phyloP scores from a whole-genome alignment of 192 early-diverging fungal species.

The Gonapodya sp. region DNA sequence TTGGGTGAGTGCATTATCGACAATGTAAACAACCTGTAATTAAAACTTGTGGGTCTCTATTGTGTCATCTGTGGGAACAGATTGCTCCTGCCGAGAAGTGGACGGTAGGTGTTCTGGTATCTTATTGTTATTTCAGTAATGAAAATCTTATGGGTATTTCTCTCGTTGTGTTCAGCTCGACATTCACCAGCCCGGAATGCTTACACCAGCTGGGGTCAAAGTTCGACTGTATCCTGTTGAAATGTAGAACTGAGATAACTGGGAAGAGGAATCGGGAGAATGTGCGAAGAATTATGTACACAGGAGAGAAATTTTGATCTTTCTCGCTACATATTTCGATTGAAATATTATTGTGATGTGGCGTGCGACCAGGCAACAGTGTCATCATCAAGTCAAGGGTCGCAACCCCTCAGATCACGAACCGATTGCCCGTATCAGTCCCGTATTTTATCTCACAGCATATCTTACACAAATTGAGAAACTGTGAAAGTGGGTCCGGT shows the following conservation, averaged over 20 bases:
- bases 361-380: too few species aligned
- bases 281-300: neutral
- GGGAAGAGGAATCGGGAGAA: neutral
- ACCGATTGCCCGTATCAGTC: too few species aligned
- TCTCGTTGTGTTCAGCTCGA: neutral
- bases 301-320: neutral
- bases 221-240: neutral
- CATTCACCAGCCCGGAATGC: slow-evolving; percentile 7
- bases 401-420: too few species aligned
- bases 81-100: neutral
- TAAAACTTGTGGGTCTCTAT: neutral
- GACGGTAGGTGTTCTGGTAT: neutral
- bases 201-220: neutral
- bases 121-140: too few species aligned
- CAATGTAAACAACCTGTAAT: too few species aligned
- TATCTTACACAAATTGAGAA: too few species aligned
- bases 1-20: neutral
- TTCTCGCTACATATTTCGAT: neutral
- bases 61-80: neutral
- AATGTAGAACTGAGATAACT: too few species aligned
- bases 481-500: too few species aligned
- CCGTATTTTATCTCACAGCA: too few species aligned
- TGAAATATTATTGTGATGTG: too few species aligned
- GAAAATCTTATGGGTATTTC: too few species aligned
- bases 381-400: too few species aligned